Base-by-base conservation (phyloP, 108 stramenopile genomes). In the Aureococcus anophagefferens region DNA sequence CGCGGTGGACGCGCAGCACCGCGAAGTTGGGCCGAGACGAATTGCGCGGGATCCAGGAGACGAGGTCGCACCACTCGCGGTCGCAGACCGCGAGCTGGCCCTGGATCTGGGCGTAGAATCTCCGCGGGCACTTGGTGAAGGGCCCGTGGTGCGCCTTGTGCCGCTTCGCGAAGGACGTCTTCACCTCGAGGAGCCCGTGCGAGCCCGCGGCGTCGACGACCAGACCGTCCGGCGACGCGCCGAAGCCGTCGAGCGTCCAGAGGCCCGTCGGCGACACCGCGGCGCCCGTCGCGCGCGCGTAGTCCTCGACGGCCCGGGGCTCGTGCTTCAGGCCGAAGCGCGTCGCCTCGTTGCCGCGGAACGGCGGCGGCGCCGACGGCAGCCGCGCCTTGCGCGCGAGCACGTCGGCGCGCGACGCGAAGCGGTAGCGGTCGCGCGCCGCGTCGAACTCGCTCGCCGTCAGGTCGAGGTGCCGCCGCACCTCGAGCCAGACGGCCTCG, bases 61-160 rank as follows among this genome's bases (percentile, higher is more conserved):
- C 76, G 64, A 82, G 67, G 73, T 82, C 81, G 51, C 81, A 82
- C 81, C 81, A 82, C 34, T 67, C 71, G 30, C 29, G 63, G 62
- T 82, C 74, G 70, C 81, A 82, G 40, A 78, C 66, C 32, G 70
- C 74, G 65, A 82, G 46, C 69, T 82, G 81, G 30, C 77, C 77
- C 69, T 82, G 81, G 62, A 82, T 76, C 63, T 82, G 81, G 69
- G 75, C 77, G 62, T 72, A 82, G 44, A 66, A 82, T 62, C 81
- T 74, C 30, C 63, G 69, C 21, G 81, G 81, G 67, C 81, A 82
- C 46, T 72, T 51, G 30, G 78, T 72, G 35, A 68, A 78, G 32
- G 66, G 65, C 4, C 69, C 59, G 63, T 78, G 46, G 29, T 71
- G 35, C 36, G 64, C 69, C 45, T 78, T 70, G 67, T 78, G 66